These are phyloP conservation scores for Anthracocystis setariae DNA, from an alignment of 1,284 basidiomycete species.

Conservation along the genomic window DNA sequence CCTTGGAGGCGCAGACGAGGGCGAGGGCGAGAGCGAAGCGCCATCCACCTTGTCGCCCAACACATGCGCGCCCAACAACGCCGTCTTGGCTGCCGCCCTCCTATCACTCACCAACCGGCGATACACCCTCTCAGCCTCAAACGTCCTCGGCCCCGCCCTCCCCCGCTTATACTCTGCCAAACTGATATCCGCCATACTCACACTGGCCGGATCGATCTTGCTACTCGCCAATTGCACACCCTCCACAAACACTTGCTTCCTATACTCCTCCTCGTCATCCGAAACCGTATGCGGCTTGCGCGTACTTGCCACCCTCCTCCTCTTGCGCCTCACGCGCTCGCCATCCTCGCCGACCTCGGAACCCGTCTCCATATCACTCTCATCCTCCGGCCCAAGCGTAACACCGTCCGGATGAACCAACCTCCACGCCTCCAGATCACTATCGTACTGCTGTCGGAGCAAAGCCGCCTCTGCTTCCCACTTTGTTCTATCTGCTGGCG, in stretches of 20 bases:
- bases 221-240: slow-evolving; percentile 34
- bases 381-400: slow-evolving; percentile 34
- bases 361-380: slow-evolving; percentile 47
- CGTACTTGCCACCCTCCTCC: slow-evolving; percentile 9
- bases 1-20: slow-evolving; percentile 28
- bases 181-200: slow-evolving; percentile 52
- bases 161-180: slow-evolving; percentile 50
- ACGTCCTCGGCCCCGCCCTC: slow-evolving; percentile 59
- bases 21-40: slow-evolving; percentile 33
- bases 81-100: slow-evolving; percentile 32
- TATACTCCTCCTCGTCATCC: slow-evolving; percentile 57
- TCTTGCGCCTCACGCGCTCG: slow-evolving; percentile 34
- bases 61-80: slow-evolving; percentile 37
- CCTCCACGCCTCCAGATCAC: slow-evolving; percentile 36
- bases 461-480: slow-evolving; percentile 43
- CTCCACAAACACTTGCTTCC: slow-evolving; percentile 31
- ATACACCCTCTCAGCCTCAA: slow-evolving; percentile 58
- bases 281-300: slow-evolving; percentile 50
- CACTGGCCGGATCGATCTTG: slow-evolving; percentile 33
- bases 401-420: slow-evolving; percentile 34
- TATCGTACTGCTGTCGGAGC: slow-evolving; percentile 37
- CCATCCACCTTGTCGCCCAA: slow-evolving; percentile 29
- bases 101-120: slow-evolving; percentile 49
- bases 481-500: slow-evolving; percentile 15
- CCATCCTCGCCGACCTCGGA: slow-evolving; percentile 41